Evolutionary conservation across 129 eudicot species (phyloP).

Genomic region (Pulicaria dysenterica): DNA sequence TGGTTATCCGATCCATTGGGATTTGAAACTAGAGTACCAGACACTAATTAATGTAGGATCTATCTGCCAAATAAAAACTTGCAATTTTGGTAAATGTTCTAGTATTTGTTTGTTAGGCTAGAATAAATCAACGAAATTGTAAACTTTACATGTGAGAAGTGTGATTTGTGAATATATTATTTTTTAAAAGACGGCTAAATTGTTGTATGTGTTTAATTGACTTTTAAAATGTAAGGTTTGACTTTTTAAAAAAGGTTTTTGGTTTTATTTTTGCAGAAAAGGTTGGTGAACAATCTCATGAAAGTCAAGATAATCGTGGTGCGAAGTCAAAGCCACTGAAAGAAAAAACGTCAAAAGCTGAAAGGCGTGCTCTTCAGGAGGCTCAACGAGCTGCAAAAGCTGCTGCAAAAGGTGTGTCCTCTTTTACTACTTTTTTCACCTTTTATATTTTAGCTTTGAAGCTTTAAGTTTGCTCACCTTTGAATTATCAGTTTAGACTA

Average conservation of each 20-base stretch:
- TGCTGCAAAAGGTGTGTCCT: constrained; percentile 64
- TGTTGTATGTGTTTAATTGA: background rate
- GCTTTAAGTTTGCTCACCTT: background rate
- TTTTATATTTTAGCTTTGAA: constrained; percentile 7
- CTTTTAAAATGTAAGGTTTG: constrained; percentile 8
- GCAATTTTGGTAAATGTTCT: constrained; percentile 7
- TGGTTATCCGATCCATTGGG: background rate
- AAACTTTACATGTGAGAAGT: constrained; percentile 7
- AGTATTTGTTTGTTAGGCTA: background rate
- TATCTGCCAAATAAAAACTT: background rate
- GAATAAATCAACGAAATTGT: background rate
- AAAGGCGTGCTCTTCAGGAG: constrained; percentile 92
- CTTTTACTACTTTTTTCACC: background rate
- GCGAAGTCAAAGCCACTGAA: constrained; percentile 57
- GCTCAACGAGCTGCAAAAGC: constrained; percentile 91
- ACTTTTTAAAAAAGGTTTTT: background rate
- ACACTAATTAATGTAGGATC: constrained; percentile 15
- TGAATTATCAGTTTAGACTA: background rate
- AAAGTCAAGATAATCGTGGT: constrained; percentile 46
- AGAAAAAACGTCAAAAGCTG: constrained; percentile 87
- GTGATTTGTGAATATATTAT: constrained; percentile 3
- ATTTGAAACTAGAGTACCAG: background rate
- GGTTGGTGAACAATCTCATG: constrained; percentile 41
- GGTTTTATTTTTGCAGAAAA: constrained; percentile 33
- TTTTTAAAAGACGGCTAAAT: background rate